Evolutionary conservation across 2,329 filamentous ascomycete genomes (phyloP), one percentile per base, ranked within the genome.

Genomic region (Curvularia verruculosa): DNA sequence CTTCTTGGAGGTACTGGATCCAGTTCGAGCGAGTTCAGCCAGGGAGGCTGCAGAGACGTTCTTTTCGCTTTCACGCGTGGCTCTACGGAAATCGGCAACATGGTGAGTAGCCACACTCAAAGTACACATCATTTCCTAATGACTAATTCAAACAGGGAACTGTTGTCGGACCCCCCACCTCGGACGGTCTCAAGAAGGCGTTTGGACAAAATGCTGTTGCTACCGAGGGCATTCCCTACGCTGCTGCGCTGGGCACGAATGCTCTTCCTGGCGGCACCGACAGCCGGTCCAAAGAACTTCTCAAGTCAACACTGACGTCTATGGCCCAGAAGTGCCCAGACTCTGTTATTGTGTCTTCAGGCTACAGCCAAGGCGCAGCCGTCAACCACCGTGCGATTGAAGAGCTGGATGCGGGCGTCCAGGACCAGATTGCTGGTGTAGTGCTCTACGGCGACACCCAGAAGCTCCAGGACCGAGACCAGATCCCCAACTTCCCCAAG

Each of bases 41-140:
- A 65, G 26, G 75, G 75, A 9, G 69, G 71, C 7, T 82, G 80
- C 69, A 74, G 70, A 60, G 70, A 74, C 28, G 68, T 81, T 21
- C 77, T 81, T 24, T 79, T 83, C 48, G 79, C 83, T 45, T 83
- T 80, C 59, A 80, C 81, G 9, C 77, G 81, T 44, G 81, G 80
- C 23, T 82, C 80, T 12, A 79, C 77, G 13, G 81, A 83, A 60
- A 63, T 70, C 6, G 81, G 81, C n/a, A 81, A 82, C 67, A 77
- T 83, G 66, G 79, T 81, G 70, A 23, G 54, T 31, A 21, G 21
- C 15, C 34, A 36, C 15, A 59, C 21, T 63, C 68, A 28, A 65
- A 65, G 40, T 31, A 31, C n/a, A n/a, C n/a, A n/a, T 0, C 3
- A 34, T 26, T 3, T 13, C 5, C 8, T n/a, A 5, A 21, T 56